These are phyloP conservation scores for Chlorophyllum brunneum DNA, from an alignment of 768 basidiomycete species.

Conservation along the genomic window DNA sequence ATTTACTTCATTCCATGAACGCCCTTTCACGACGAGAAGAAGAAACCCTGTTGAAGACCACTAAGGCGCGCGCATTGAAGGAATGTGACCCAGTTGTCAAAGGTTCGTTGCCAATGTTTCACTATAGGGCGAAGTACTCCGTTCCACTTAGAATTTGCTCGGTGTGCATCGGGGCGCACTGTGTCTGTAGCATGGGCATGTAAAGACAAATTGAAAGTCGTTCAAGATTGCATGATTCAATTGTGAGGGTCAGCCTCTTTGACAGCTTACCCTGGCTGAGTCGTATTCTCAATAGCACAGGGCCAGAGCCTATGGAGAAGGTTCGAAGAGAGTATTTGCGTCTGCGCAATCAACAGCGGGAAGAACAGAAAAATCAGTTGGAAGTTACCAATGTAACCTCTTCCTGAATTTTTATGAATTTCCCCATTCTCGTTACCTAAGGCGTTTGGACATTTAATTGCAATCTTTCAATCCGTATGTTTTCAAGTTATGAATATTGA, in stretches of 20 bases:
- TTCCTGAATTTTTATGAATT: not conserved
- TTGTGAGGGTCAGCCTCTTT: slow-evolving; percentile 50
- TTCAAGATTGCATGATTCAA: slow-evolving; percentile 78
- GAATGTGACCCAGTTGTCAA: slow-evolving; percentile 76
- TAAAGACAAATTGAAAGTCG: slow-evolving; percentile 55
- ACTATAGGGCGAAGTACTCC: not conserved
- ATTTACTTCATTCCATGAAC: slow-evolving; percentile 49
- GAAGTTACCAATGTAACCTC: not conserved
- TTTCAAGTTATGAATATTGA: slow-evolving; percentile 6
- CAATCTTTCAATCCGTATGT: slow-evolving; percentile 3
- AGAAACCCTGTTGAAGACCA: slow-evolving; percentile 77
- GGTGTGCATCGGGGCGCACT: slow-evolving; percentile 78
- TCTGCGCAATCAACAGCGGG: slow-evolving; percentile 44
- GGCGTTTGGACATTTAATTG: not conserved
- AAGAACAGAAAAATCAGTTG: slow-evolving; percentile 15
- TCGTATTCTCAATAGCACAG: slow-evolving; percentile 45
- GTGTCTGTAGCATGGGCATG: slow-evolving; percentile 87
- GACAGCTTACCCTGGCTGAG: not conserved
- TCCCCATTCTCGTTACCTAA: not conserved
- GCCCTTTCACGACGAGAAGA: slow-evolving; percentile 86
- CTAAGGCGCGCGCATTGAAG: slow-evolving; percentile 73
- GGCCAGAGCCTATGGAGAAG: slow-evolving; percentile 68
- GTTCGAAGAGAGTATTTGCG: slow-evolving; percentile 73
- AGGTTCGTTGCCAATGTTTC: slow-evolving; percentile 40
- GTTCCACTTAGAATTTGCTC: slow-evolving; percentile 63